These are phyloP conservation scores for Vanrija pseudolonga DNA, from an alignment of 1,284 basidiomycete species.

Conservation along the genomic window DNA sequence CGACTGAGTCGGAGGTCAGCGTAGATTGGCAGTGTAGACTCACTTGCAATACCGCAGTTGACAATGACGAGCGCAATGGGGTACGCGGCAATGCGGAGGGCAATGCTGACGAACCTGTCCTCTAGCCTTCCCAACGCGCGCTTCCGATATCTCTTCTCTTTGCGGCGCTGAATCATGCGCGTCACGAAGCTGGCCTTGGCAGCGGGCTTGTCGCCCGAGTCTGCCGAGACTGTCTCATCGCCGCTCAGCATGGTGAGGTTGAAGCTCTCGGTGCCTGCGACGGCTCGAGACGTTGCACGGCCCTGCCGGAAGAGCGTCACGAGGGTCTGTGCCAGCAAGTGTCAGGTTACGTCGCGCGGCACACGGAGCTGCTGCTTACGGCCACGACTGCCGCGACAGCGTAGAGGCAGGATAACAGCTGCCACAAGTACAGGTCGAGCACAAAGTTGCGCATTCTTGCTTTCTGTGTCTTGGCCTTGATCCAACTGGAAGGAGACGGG, in stretches of 20 bases:
- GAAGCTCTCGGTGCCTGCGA: constrained; percentile 4
- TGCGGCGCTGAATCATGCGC: neutral
- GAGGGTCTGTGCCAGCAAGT: neutral
- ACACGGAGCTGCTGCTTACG: constrained; percentile 7
- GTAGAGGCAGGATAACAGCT: neutral
- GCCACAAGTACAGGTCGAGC: constrained; percentile 13
- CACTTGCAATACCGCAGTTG: constrained; percentile 25
- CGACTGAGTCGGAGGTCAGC: constrained; percentile 7
- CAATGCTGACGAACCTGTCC: constrained; percentile 20
- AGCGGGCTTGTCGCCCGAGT: neutral
- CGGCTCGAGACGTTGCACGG: constrained; percentile 14
- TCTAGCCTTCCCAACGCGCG: constrained; percentile 13
- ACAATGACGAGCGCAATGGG: constrained; percentile 24
- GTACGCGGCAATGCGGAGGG: constrained; percentile 25
- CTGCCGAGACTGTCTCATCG: neutral
- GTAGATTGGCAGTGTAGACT: neutral
- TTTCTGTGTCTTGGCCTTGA: constrained; percentile 3
- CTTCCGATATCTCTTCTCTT: neutral
- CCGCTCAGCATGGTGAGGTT: constrained; percentile 4
- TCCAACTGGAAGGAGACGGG: constrained; percentile 10
- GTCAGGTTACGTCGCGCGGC: neutral
- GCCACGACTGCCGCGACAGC: constrained; percentile 6
- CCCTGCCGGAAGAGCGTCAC: constrained; percentile 23
- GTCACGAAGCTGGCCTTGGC: neutral
- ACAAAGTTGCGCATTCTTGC: constrained; percentile 15